phyloP scores from a whole-genome alignment of 106 monocot species.

The Allium cepa region DNA sequence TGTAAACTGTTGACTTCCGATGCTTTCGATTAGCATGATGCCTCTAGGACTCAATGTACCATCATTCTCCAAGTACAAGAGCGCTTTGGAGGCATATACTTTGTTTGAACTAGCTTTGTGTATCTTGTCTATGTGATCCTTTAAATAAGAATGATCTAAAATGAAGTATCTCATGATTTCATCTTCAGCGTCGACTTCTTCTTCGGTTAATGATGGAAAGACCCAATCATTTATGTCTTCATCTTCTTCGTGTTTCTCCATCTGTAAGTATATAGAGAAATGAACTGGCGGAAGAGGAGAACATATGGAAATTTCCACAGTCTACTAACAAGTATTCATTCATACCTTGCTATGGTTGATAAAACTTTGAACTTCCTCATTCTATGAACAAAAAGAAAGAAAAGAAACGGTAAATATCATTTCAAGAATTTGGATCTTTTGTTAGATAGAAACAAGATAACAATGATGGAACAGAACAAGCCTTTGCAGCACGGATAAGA shows the following conservation, averaged over 20 bases:
- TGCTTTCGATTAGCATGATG: constrained; percentile 43
- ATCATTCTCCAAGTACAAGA: constrained; percentile 43
- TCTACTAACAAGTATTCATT: no score
- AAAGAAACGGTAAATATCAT: neutral
- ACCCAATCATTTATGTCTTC: neutral
- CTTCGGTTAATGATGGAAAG: neutral
- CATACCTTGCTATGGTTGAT: neutral
- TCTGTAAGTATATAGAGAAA: neutral
- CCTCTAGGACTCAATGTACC: constrained; percentile 45
- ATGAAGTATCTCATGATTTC: constrained; percentile 33
- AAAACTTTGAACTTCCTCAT: neutral
- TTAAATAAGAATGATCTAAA: constrained; percentile 34
- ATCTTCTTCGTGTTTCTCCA: neutral
- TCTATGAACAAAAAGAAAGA: neutral
- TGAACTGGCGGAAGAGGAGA: neutral
- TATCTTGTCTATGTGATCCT: constrained; percentile 5
- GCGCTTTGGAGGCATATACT: constrained; percentile 63
- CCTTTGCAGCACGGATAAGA: constrained; percentile 20
- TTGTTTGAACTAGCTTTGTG: constrained; percentile 10
- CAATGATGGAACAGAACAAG: neutral
- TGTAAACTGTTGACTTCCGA: neutral
- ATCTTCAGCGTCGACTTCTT: neutral
- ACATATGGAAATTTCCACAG: no score
- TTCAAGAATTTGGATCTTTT: no score
- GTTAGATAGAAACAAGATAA: no score